A percentile compares a stretch with the other conserved stretches of the same genome.
Evolutionary conservation across 495 filamentous ascomycete genomes (phyloP).

Genomic region (Neurospora sp.): DNA sequence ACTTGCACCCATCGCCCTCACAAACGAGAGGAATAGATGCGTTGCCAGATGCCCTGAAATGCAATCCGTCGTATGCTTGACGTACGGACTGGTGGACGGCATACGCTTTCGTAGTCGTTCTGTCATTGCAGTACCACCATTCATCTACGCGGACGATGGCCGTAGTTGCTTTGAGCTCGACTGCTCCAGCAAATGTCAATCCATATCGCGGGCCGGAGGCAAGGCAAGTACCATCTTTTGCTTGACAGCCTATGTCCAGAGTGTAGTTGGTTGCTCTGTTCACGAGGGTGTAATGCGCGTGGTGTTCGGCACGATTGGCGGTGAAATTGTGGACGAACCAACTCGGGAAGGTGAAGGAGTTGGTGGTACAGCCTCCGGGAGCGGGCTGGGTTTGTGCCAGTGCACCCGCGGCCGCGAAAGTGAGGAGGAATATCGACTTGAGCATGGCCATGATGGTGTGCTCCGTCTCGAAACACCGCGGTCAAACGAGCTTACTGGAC

Average conservation of each 20-base stretch:
- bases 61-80: not conserved
- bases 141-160: slow-evolving; percentile 6
- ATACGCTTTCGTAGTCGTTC: slow-evolving; percentile 1
- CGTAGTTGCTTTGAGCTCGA: not conserved
- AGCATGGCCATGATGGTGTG: not conserved
- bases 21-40: slow-evolving; percentile 1
- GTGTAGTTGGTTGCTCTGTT: slow-evolving; percentile 21
- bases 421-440: not conserved
- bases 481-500: not conserved
- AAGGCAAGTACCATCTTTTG: slow-evolving; percentile 1
- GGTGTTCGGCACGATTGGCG: not conserved
- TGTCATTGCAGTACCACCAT: slow-evolving; percentile 14
- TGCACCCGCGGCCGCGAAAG: not conserved
- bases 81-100: not conserved
- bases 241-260: slow-evolving; percentile 3
- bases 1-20: not conserved
- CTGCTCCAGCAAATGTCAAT: not conserved
- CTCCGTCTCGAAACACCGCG: not conserved
- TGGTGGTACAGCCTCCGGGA: slow-evolving; percentile 8
- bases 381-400: not conserved
- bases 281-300: slow-evolving; percentile 12
- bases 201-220: not conserved
- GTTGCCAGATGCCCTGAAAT: slow-evolving; percentile 11
- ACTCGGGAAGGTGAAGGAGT: slow-evolving; percentile 15
- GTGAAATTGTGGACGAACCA: slow-evolving; percentile 12